A percentile compares a stretch with the other conserved stretches of the same genome.
phyloP scores from a whole-genome alignment of 202 grass and related monocot genomes.

The Dendrocalamus latiflorus region DNA sequence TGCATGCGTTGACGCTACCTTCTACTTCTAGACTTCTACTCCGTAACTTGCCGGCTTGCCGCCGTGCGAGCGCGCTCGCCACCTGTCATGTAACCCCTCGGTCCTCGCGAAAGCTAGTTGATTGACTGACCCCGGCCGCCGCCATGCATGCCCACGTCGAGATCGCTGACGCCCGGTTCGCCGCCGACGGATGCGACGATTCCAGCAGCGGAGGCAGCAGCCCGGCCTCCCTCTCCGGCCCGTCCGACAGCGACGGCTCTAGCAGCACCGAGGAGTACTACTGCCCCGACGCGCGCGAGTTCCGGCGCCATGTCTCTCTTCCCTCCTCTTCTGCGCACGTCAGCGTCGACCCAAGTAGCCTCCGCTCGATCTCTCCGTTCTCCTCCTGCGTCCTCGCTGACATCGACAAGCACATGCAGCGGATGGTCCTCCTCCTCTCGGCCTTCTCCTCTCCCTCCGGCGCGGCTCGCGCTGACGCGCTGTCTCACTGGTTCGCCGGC shows the following conservation, averaged over 20 bases:
- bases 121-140: not conserved
- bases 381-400: slow-evolving; percentile 15
- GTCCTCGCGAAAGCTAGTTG: not conserved
- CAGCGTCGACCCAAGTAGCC: not conserved
- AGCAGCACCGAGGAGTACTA: slow-evolving; percentile 31
- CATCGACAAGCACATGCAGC: slow-evolving; percentile 26
- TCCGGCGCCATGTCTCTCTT: not conserved
- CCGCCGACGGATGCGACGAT: not conserved
- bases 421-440: slow-evolving; percentile 20
- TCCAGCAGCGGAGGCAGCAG: slow-evolving; percentile 27
- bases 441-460: not conserved
- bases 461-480: not conserved
- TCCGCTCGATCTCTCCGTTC: not conserved
- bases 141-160: not conserved
- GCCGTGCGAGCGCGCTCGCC: not conserved
- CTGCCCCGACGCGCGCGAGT: not conserved
- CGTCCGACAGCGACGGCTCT: slow-evolving; percentile 29
- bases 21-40: not conserved
- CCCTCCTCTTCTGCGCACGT: not conserved
- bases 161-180: not conserved
- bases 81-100: not conserved
- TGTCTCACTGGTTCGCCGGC: slow-evolving; percentile 27
- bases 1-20: not conserved
- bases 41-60: not conserved
- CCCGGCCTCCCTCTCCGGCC: not conserved